phyloP scores from a whole-genome alignment of 441 rosid genomes.

The Sinapis alba region DNA sequence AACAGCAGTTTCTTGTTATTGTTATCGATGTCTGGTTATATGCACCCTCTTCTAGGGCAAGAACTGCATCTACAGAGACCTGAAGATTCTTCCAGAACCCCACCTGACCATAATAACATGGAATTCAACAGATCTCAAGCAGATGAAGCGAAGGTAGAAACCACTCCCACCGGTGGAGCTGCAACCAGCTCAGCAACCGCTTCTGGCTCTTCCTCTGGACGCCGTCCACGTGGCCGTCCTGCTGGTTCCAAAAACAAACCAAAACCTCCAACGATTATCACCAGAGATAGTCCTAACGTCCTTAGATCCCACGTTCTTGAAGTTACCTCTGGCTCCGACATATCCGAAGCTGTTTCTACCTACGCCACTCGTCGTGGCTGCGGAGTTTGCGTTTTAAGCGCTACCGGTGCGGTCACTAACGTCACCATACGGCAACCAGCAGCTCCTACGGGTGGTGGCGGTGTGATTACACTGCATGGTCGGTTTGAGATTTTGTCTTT shows the following conservation, averaged over 20 bases:
- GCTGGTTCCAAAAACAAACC: slow-evolving; percentile 64
- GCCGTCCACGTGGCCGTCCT: slow-evolving; percentile 72
- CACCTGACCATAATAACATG: slow-evolving; percentile 35
- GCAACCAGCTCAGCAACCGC: slow-evolving; percentile 51
- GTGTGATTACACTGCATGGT: slow-evolving; percentile 63
- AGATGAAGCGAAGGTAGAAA: slow-evolving; percentile 42
- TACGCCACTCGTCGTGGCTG: slow-evolving; percentile 63
- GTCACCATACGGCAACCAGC: slow-evolving; percentile 64
- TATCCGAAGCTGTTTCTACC: slow-evolving; percentile 51
- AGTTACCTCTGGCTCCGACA: slow-evolving; percentile 55
- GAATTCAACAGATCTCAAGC: slow-evolving; percentile 41
- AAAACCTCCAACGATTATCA: slow-evolving; percentile 60
- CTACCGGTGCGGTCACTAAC: slow-evolving; percentile 60
- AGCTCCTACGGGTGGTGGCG: slow-evolving; percentile 47
- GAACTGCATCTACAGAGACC: slow-evolving; percentile 46
- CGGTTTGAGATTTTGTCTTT: slow-evolving; percentile 66
- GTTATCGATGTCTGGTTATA: slow-evolving; percentile 48
- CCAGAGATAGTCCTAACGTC: slow-evolving; percentile 66
- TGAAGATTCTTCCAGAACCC: slow-evolving; percentile 36
- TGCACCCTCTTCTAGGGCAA: slow-evolving; percentile 55
- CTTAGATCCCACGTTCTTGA: slow-evolving; percentile 67
- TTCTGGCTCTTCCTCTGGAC: slow-evolving; percentile 40
- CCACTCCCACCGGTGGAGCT: slow-evolving; percentile 43
- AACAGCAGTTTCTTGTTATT: slow-evolving; percentile 18
- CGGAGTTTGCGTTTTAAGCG: slow-evolving; percentile 63